Conservation (phyloP, 306 rosid genomes). For the Trifolium fragiferum region DNA sequence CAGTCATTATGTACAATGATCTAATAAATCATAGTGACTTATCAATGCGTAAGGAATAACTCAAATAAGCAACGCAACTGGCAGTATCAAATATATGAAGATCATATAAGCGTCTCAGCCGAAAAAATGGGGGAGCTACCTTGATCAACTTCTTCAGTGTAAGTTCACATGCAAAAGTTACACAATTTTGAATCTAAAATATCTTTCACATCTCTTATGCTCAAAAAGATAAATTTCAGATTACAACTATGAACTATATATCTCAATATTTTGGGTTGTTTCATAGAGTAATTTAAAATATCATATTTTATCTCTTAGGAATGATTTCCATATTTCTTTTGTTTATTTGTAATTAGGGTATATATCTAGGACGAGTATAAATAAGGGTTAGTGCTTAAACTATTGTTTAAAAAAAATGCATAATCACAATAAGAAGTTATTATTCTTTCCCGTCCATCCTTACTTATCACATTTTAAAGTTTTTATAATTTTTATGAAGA, state of each 20-base stretch:
- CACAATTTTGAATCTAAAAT: slow-evolving; percentile 5
- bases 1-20: slow-evolving; percentile 25
- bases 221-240: neutral
- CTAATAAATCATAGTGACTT: slow-evolving; percentile 28
- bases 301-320: slow-evolving; percentile 13
- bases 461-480: neutral
- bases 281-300: neutral
- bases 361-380: neutral
- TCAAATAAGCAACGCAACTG: slow-evolving; percentile 27
- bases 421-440: slow-evolving; percentile 2
- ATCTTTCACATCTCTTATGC: neutral
- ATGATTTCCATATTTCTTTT: neutral
- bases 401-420: neutral
- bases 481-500: neutral
- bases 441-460: neutral
- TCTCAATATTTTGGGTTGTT: neutral
- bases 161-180: slow-evolving; percentile 22
- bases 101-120: neutral
- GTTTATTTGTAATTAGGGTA: neutral
- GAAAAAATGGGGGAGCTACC: neutral
- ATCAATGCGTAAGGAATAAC: neutral
- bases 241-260: neutral
- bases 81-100: neutral
- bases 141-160: slow-evolving; percentile 10
- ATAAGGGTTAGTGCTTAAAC: neutral